Percentiles rank a stretch among this genome's conserved stretches.
Conservation (phyloP, 371 early-diverging fungal species). For the Mortierella sp. region DNA sequence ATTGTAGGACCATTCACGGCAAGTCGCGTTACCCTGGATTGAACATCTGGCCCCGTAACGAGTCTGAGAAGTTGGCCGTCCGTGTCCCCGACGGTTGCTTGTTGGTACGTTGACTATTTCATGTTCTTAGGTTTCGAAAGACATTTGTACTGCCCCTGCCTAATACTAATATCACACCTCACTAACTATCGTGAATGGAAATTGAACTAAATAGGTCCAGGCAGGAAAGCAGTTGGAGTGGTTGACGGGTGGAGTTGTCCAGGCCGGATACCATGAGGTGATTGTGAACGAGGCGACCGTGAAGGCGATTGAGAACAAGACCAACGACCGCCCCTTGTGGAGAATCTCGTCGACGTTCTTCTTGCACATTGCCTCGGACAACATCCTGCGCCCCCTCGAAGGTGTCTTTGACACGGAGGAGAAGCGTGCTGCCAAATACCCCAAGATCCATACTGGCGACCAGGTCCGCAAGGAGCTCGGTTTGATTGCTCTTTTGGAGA, state of each 20-base stretch:
- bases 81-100: conserved; percentile 76
- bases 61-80: conserved; percentile 69
- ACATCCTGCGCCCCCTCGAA: conserved; percentile 65
- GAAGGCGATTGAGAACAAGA: conserved; percentile 63
- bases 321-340: conserved; percentile 71
- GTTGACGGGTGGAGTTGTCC: conserved; percentile 74
- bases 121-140: not conserved
- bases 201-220: conserved; percentile 59
- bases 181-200: no score
- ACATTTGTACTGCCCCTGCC: no score
- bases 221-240: conserved; percentile 80
- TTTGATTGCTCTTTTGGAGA: conserved; percentile 66
- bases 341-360: conserved; percentile 80
- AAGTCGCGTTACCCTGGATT: conserved; percentile 82
- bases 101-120: conserved; percentile 52
- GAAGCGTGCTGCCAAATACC: conserved; percentile 63
- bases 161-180: not conserved
- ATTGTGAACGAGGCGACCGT: conserved; percentile 69
- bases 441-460: conserved; percentile 67
- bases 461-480: conserved; percentile 76
- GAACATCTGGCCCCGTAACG: conserved; percentile 76
- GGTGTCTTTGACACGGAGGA: conserved; percentile 57
- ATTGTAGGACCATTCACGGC: conserved; percentile 73
- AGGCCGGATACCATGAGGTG: conserved; percentile 84
- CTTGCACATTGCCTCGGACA: conserved; percentile 76